Evolutionary conservation across 306 rosid species (phyloP), one percentile per base, ranked within the genome.

Genomic region (Lotus japonicus): DNA sequence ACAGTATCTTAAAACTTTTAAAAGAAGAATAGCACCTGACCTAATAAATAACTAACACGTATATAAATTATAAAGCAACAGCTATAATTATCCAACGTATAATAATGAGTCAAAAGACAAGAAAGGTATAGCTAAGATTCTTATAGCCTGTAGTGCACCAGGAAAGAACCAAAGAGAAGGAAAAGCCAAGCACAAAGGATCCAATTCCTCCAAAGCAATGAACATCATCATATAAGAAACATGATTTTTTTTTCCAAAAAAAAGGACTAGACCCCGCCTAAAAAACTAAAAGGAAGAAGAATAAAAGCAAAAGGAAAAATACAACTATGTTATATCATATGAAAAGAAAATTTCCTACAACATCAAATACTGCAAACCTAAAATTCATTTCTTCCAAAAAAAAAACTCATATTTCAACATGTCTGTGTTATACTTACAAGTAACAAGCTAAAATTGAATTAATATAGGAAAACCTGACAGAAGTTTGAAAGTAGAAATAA

Each of bases 141-240:
- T 46, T 64, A 64, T 55, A 52, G 49, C 66, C 77, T 58, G 76
- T 44, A 71, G 73, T 33, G 67, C 68, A 79, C 72, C 58, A 73
- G 23, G 71, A 62, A 54, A 55, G 78, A 59, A 55, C 49, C 68
- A 41, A 72, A 46, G 64, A 13, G 64, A 57, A 8, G 63, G 26
- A 59, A 65, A 65, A 74, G 79, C 67, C 73, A 74, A 35, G 68
- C 68, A 52, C 62, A 72, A 70, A 77, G 82, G 66, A 81, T 64
- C 81, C 64, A 26, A 46, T 73, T 83, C 79, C 66, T 72, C 49
- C 66, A 70, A 76, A 64, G 81, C 44, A 49, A 71, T 60, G 50
- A 74, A 72, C 57, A 52, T 64, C 78, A 74, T 58, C 82, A 71
- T 58, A 74, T 58, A 71, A 67, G 50, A 77, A 82, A 70, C 26